phyloP scores from a whole-genome alignment of 257 asterid species.

The Craterostigma plantagineum region DNA sequence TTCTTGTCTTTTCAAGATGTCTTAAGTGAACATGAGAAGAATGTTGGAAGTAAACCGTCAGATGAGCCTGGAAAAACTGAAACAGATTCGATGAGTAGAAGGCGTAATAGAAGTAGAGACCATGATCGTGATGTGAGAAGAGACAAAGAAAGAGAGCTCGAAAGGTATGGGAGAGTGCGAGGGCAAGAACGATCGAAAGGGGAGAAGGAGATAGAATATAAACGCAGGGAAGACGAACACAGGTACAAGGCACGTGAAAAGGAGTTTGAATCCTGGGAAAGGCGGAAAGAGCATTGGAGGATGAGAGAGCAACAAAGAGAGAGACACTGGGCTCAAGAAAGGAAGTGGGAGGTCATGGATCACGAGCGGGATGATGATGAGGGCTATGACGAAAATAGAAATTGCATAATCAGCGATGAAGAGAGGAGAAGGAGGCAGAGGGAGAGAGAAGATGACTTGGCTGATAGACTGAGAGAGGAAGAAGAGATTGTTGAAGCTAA shows the following conservation, averaged over 20 bases:
- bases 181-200: slow-evolving; percentile 88
- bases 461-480: slow-evolving; percentile 65
- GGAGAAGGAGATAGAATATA: slow-evolving; percentile 87
- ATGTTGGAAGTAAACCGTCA: slow-evolving; percentile 46
- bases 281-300: slow-evolving; percentile 77
- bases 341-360: slow-evolving; percentile 60
- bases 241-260: slow-evolving; percentile 79
- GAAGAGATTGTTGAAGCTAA: slow-evolving; percentile 73
- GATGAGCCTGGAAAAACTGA: slow-evolving; percentile 57
- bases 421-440: slow-evolving; percentile 70
- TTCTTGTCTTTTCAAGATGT: slow-evolving; percentile 42
- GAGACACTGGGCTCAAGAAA: slow-evolving; percentile 71
- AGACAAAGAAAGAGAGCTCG: slow-evolving; percentile 85
- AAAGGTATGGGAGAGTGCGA: slow-evolving; percentile 84
- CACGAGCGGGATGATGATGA: slow-evolving; percentile 86
- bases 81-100: slow-evolving; percentile 48
- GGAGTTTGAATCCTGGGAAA: slow-evolving; percentile 93
- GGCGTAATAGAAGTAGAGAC: slow-evolving; percentile 70
- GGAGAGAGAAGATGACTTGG: slow-evolving; percentile 83
- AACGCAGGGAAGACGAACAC: slow-evolving; percentile 88
- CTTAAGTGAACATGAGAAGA: slow-evolving; percentile 52
- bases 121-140: slow-evolving; percentile 56
- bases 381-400: slow-evolving; percentile 67
- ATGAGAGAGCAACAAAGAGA: slow-evolving; percentile 84
- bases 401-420: slow-evolving; percentile 61